Percentiles rank a stretch among this genome's conserved stretches.
These are phyloP conservation scores for Trichomonas vaginalis DNA, from an alignment of 208 protist species.

Conservation along the genomic window DNA sequence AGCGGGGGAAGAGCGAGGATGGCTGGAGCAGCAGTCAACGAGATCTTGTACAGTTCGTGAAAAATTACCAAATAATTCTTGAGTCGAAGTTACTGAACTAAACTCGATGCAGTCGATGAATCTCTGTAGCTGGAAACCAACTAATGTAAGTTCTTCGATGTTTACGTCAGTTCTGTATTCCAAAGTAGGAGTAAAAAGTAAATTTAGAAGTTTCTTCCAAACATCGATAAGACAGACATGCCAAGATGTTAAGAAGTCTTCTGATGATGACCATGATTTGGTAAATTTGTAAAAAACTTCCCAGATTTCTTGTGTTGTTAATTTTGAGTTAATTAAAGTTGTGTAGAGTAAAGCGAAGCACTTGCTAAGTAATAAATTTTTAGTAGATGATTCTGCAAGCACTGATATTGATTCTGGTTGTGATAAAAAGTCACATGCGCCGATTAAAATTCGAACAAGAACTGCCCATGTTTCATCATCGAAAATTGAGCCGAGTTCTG, in stretches of 20 bases:
- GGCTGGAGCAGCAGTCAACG: background rate
- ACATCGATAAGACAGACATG: background rate
- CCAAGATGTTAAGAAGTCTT: background rate
- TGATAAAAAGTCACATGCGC: background rate
- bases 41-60: background rate
- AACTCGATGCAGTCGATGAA: background rate
- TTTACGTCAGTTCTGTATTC: background rate
- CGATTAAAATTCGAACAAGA: background rate
- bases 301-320: background rate
- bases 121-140: background rate
- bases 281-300: background rate
- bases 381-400: background rate
- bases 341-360: background rate
- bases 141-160: background rate
- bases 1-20: background rate
- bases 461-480: background rate
- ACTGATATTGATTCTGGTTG: background rate
- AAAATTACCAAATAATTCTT: background rate
- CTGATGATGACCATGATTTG: too few relatives aligned
- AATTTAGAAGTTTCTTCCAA: background rate
- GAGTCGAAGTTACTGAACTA: background rate
- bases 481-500: background rate
- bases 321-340: background rate
- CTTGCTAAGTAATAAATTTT: background rate
- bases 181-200: background rate